Evolutionary conservation across 2,329 filamentous ascomycete species (phyloP).

Genomic region (Pseudonectria buxi): DNA sequence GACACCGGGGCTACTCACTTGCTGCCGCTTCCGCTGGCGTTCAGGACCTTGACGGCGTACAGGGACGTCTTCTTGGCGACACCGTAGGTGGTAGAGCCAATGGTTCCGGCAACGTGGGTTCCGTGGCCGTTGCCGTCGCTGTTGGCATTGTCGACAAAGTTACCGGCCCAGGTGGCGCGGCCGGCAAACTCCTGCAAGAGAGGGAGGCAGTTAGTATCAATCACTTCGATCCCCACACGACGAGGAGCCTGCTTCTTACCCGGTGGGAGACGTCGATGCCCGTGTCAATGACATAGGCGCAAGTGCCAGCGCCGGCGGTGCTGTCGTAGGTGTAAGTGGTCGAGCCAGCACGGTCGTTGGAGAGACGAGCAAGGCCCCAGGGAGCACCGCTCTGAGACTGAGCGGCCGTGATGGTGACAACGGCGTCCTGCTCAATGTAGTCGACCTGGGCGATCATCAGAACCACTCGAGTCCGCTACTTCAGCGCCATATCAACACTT

Average conservation of each 20-base stretch:
- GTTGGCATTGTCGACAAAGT: slow-evolving; percentile 31
- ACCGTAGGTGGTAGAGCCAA: slow-evolving; percentile 36
- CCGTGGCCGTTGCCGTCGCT: slow-evolving; percentile 40
- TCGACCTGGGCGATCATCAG: slow-evolving; percentile 15
- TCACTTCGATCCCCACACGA: too few relatives aligned
- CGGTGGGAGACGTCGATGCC: slow-evolving; percentile 31
- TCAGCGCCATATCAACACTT: slow-evolving; percentile 1
- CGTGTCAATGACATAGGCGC: slow-evolving; percentile 40
- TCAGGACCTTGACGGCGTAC: slow-evolving; percentile 40
- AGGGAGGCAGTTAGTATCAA: background rate
- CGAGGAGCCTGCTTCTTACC: too few relatives aligned
- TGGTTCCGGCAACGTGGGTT: slow-evolving; percentile 41
- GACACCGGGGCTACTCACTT: slow-evolving; percentile 25
- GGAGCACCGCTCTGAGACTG: slow-evolving; percentile 28
- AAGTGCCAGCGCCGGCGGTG: slow-evolving; percentile 32
- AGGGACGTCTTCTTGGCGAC: slow-evolving; percentile 39
- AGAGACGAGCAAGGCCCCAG: slow-evolving; percentile 36
- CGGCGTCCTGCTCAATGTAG: slow-evolving; percentile 35
- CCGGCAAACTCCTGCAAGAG: slow-evolving; percentile 31
- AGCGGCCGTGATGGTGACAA: slow-evolving; percentile 45
- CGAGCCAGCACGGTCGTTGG: slow-evolving; percentile 20
- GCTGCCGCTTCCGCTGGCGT: slow-evolving; percentile 29
- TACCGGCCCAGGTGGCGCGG: slow-evolving; percentile 33
- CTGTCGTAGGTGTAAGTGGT: slow-evolving; percentile 32
- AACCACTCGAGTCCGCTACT: too few relatives aligned